phyloP scores from a whole-genome alignment of 805 yeast genomes.

The Brettanomyces sp. region DNA sequence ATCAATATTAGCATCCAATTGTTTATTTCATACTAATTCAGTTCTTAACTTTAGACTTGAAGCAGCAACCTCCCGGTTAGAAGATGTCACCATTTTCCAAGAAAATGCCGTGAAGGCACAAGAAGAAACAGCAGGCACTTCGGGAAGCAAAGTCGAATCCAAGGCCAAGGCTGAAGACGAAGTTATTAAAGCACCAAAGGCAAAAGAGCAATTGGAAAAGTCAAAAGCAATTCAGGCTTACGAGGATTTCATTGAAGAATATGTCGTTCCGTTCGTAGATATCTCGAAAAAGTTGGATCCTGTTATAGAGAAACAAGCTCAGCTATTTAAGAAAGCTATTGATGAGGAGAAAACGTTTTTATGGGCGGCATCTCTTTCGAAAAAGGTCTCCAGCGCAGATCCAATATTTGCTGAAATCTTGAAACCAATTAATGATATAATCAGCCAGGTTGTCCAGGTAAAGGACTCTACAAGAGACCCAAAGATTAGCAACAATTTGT shows the following conservation, averaged over 20 bases:
- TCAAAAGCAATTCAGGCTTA: constrained; percentile 43
- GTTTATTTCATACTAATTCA: background rate
- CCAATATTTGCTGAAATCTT: constrained; percentile 47
- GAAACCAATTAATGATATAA: constrained; percentile 56
- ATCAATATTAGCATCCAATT: too few species aligned
- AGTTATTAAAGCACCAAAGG: constrained; percentile 12
- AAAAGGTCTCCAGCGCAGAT: constrained; percentile 54
- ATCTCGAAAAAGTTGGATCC: constrained; percentile 47
- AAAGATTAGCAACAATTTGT: constrained; percentile 58
- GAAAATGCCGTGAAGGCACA: constrained; percentile 37
- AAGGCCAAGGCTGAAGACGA: constrained; percentile 13
- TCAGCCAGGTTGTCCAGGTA: constrained; percentile 47
- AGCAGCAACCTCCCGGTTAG: constrained; percentile 88
- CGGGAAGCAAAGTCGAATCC: constrained; percentile 7
- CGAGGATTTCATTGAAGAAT: constrained; percentile 40
- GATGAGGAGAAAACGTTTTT: constrained; percentile 51
- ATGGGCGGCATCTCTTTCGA: constrained; percentile 46
- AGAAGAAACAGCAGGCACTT: constrained; percentile 4
- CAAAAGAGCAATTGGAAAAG: constrained; percentile 18
- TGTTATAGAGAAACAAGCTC: constrained; percentile 47
- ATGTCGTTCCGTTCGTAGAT: constrained; percentile 51
- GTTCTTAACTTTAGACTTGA: constrained; percentile 47
- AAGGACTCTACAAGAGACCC: constrained; percentile 73
- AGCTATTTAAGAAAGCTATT: constrained; percentile 42
- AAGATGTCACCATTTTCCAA: constrained; percentile 77